Conservation (phyloP, 441 rosid species). For the Erysimum cheiri region DNA sequence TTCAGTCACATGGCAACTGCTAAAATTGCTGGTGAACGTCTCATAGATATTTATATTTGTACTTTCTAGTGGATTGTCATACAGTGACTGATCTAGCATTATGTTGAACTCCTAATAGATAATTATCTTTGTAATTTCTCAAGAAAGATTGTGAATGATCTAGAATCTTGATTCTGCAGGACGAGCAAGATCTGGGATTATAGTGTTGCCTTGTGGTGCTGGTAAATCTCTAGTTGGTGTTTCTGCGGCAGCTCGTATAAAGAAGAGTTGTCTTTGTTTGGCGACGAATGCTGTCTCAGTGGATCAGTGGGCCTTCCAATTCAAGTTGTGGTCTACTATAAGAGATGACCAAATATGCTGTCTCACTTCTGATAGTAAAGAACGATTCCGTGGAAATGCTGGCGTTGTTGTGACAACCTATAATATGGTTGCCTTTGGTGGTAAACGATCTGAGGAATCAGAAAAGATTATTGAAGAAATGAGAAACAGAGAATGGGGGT, state of each 20-base stretch:
- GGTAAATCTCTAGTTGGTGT: constrained; percentile 98
- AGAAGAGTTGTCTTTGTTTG: constrained; percentile 94
- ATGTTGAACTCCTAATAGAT: background rate
- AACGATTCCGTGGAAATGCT: constrained; percentile 93
- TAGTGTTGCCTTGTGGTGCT: constrained; percentile 97
- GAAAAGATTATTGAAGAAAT: constrained; percentile 95
- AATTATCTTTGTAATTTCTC: constrained; percentile 5
- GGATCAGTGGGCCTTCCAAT: constrained; percentile 98
- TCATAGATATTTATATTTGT: constrained; percentile 3
- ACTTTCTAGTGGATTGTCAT: background rate
- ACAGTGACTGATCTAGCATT: constrained; percentile 1
- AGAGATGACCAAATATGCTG: constrained; percentile 88
- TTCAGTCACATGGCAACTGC: background rate
- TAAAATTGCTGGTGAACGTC: background rate
- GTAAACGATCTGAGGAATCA: constrained; percentile 95
- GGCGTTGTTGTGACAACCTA: constrained; percentile 97
- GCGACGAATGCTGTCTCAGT: constrained; percentile 98
- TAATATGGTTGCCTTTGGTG: constrained; percentile 99
- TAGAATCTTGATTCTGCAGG: constrained; percentile 55
- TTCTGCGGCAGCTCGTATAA: constrained; percentile 90
- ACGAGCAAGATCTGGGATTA: constrained; percentile 96
- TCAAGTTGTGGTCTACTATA: constrained; percentile 90
- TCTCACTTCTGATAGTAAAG: constrained; percentile 97
- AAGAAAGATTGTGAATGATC: constrained; percentile 14
- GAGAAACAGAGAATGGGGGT: constrained; percentile 98